A percentile compares a stretch with the other conserved stretches of the same genome.
Conservation (phyloP, 345 rosid species). For the Syzygium aqueum region DNA sequence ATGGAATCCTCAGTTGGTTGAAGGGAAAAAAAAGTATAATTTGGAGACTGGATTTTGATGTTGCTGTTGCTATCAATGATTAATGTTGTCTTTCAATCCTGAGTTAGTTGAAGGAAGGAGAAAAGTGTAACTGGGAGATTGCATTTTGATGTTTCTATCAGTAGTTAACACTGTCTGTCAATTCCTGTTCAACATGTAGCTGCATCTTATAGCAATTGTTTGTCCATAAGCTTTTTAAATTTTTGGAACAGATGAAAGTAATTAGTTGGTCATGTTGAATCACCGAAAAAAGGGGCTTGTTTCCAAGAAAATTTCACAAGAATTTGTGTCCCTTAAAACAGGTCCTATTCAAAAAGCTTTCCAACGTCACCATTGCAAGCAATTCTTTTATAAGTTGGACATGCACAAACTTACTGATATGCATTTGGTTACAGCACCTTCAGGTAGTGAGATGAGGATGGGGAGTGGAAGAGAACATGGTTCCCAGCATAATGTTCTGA, state of each 20-base stretch:
- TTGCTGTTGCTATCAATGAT: neutral
- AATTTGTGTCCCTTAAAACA: neutral
- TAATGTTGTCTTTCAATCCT: neutral
- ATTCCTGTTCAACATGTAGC: neutral
- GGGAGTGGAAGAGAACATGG: conserved; percentile 26
- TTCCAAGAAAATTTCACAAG: neutral
- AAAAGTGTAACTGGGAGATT: neutral
- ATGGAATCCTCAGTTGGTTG: neutral
- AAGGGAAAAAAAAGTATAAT: neutral
- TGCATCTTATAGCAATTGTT: neutral
- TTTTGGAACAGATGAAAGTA: neutral
- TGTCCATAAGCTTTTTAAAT: too few relatives aligned
- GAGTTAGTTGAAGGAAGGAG: neutral
- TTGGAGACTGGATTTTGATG: neutral
- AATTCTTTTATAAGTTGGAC: neutral
- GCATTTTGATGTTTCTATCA: neutral
- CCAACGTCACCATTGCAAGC: neutral
- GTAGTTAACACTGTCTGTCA: neutral
- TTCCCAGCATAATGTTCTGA: conserved; percentile 31
- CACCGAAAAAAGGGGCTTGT: neutral
- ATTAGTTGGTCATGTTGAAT: neutral
- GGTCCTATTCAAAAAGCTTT: neutral
- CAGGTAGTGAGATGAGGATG: conserved; percentile 44
- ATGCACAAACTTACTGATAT: neutral
- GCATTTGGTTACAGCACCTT: conserved; percentile 41